Base-by-base conservation (phyloP, 148 eudicot species). In the Nepenthes mirabilis region DNA sequence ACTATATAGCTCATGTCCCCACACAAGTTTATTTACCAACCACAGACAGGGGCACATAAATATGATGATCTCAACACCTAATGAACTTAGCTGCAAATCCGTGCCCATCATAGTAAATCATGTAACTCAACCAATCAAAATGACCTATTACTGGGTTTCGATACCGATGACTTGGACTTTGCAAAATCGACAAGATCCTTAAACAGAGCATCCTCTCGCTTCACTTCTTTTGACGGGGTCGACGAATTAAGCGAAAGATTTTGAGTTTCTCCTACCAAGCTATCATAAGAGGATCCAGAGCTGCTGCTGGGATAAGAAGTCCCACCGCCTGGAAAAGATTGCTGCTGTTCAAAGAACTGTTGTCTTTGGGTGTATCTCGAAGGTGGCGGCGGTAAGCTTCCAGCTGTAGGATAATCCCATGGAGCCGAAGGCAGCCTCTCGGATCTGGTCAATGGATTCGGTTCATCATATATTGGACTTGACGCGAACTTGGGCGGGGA, bases 181-280 rank as follows among this genome's bases (percentile, higher is more conserved):
- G 96, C 96, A 57, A 89, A 85, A 78, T 89, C 93, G 61, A 85
- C 73, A 62, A 89, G 76, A 78, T 89, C 96, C 74, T 82, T 83
- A 56, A 89, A 85, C 6, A 89, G 72, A 8, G 78, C 89, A 71
- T 85, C 91, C 71, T 89, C 96, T 1, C 72, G 66, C 65, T 79
- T 83, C 55, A 75, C 85, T 68, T 79, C 68, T 71, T 81, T 83
- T 37, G 78, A 66, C 50, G 82, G 76, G 47, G 71, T 76, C 9
- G 84, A 69, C 1, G 88, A 69, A 14, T 80, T 80, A 43, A 86
- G 70, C 11, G 95, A 84, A 14, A 90, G 86, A 59, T 65, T 79
- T 55, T 73, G 75, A 14, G 97, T 79, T 48, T 72, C 84, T 51
- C 84, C 95, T 13, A 77, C 91, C 72, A 91, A 68, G 63, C 75